phyloP scores from a whole-genome alignment of 495 filamentous ascomycete genomes.

The Aspergillus haitiensis region DNA sequence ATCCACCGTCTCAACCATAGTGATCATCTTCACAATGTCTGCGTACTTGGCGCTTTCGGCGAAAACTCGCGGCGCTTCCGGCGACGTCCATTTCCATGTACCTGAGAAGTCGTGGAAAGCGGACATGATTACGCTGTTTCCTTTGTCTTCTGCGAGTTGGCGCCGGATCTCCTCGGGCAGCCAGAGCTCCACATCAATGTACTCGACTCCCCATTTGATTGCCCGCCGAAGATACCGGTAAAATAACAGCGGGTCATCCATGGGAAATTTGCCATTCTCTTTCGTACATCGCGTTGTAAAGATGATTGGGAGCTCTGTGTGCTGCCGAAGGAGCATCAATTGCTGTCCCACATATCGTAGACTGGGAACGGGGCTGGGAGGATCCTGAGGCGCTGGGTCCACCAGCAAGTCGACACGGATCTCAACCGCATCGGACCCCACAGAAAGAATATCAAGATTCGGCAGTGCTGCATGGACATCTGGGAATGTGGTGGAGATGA shows the following conservation, averaged over 20 bases:
- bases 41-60: constrained; percentile 68
- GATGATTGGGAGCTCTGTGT: constrained; percentile 82
- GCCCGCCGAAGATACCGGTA: constrained; percentile 75
- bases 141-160: constrained; percentile 64
- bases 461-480: constrained; percentile 81
- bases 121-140: constrained; percentile 78
- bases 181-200: constrained; percentile 85
- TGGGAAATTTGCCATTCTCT: constrained; percentile 80
- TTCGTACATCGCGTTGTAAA: constrained; percentile 78
- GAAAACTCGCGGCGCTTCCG: constrained; percentile 67
- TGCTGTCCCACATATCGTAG: constrained; percentile 82
- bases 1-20: constrained; percentile 71
- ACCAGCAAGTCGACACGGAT: constrained; percentile 78
- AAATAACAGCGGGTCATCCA: constrained; percentile 72
- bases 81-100: constrained; percentile 75
- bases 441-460: constrained; percentile 80
- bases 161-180: constrained; percentile 72
- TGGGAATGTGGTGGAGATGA: constrained; percentile 84
- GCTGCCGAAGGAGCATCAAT: constrained; percentile 76
- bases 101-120: constrained; percentile 86
- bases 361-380: constrained; percentile 63
- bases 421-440: constrained; percentile 81
- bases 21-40: constrained; percentile 87
- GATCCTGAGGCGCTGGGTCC: constrained; percentile 62
- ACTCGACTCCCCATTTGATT: constrained; percentile 84